Conservation (phyloP, 148 eudicot genomes). For the Fallopia convolvulus region DNA sequence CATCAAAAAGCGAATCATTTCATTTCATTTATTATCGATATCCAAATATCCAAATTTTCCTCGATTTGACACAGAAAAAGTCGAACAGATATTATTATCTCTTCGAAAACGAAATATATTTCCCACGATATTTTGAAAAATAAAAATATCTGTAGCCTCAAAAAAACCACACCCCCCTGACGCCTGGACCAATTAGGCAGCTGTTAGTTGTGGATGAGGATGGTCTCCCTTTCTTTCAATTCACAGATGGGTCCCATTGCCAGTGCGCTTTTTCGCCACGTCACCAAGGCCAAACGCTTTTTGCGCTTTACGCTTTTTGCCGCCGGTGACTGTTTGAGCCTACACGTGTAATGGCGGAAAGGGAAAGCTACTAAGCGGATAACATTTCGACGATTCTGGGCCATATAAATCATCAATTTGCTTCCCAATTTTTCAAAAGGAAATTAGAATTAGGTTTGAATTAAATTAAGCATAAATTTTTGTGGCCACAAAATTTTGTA, state of each 20-base stretch:
- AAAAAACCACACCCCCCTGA: background rate
- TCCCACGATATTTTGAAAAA: background rate
- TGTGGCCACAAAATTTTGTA: slow-evolving; percentile 3
- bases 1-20: background rate
- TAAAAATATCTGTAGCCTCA: background rate
- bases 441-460: background rate
- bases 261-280: slow-evolving; percentile 8
- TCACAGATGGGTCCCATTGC: background rate
- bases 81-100: background rate
- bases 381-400: background rate
- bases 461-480: background rate
- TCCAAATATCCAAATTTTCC: background rate
- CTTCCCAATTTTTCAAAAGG: background rate
- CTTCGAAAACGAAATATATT: background rate
- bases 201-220: slow-evolving; percentile 7
- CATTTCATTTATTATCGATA: background rate
- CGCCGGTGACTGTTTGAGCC: background rate
- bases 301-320: background rate
- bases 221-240: background rate
- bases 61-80: too few relatives aligned
- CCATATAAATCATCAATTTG: background rate
- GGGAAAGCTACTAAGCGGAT: background rate
- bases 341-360: background rate
- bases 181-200: background rate
- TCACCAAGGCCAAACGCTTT: background rate